Base-by-base conservation (phyloP, 2,329 filamentous ascomycete genomes). In the Aspergillus calidoustus region DNA sequence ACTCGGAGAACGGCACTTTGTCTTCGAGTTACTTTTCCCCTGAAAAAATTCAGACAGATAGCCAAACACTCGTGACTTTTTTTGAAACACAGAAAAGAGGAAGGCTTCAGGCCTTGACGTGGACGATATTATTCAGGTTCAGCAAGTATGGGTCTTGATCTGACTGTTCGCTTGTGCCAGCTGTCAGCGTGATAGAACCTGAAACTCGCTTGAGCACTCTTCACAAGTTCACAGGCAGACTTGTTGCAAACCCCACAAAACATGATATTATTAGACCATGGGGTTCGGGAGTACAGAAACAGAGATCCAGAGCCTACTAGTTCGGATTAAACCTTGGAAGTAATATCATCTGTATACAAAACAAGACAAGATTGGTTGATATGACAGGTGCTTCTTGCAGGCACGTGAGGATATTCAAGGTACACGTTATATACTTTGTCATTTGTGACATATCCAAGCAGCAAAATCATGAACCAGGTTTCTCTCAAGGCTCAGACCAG, bases 401-500 rank as follows among this genome's bases (percentile, higher is more conserved):
- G 7, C 31, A 38, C 31, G 31, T 38, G 31, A 38, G 4, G 3
- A n/a, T 47, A 7, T 19, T 9, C 25, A 7, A 28, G 25, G 25
- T 47, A 22, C 44, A 47, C 2, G 9, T 22, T 11, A 47, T 25
- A 47, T 47, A 23, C 44, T 47, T 19, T 22, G 17, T 19, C 5
- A 47, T 6, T 25, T 47, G 44, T 47, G 44, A 47, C n/a, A 19
- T 47, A 11, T 47, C n/a, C n/a, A 19, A 2, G 9, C 44, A 47
- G 23, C 44, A 22, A 25, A 19, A 4, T 4, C 15, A 47, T 22
- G n/a, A 47, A 41, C 34, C 34, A 5, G 34, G 34, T 41, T 41
- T 41, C 34, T 15, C 11, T 22, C 53, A 44, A 46, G 44, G 28
- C 53, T 50, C 49, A 4, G 9, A 41, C 34, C 11, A 59, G 62